Conservation (phyloP, 306 rosid species). For the Potentilla sterilis region DNA sequence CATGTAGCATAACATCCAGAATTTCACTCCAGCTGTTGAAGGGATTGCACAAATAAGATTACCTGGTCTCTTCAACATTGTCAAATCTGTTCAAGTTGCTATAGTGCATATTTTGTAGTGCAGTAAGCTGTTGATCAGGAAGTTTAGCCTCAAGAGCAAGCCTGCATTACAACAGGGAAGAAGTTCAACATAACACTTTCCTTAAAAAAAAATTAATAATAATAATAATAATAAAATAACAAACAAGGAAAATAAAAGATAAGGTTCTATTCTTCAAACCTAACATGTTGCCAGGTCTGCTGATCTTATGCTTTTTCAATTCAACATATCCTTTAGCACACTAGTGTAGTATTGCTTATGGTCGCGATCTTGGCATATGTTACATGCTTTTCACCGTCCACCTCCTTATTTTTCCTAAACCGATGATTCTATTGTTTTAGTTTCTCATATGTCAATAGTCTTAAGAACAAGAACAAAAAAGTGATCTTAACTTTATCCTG, state of each 20-base stretch:
- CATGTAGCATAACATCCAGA: constrained; percentile 8
- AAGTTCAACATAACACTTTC: constrained; percentile 18
- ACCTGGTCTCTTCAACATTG: constrained; percentile 76
- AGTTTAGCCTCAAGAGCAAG: constrained; percentile 69
- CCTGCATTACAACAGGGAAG: constrained; percentile 47
- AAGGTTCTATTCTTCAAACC: not conserved
- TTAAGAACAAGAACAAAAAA: not conserved
- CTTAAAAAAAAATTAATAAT: not conserved
- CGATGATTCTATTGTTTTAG: not conserved
- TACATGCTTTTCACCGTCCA: not conserved
- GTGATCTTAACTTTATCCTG: not conserved
- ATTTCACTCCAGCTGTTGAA: constrained; percentile 16
- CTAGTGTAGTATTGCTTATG: not conserved
- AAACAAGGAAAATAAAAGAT: not conserved
- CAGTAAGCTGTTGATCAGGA: constrained; percentile 65
- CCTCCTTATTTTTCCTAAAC: not conserved
- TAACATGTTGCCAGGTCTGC: not conserved
- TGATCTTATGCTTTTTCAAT: not conserved
- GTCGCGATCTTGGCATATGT: not conserved
- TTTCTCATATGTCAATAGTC: not conserved
- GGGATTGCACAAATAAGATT: constrained; percentile 28
- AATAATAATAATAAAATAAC: not conserved
- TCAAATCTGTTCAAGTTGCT: constrained; percentile 84
- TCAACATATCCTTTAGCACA: not conserved
- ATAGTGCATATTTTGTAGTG: constrained; percentile 92